Evolutionary conservation across 495 filamentous ascomycete genomes (phyloP).

Genomic region (Hypomontagnella monticulosa): DNA sequence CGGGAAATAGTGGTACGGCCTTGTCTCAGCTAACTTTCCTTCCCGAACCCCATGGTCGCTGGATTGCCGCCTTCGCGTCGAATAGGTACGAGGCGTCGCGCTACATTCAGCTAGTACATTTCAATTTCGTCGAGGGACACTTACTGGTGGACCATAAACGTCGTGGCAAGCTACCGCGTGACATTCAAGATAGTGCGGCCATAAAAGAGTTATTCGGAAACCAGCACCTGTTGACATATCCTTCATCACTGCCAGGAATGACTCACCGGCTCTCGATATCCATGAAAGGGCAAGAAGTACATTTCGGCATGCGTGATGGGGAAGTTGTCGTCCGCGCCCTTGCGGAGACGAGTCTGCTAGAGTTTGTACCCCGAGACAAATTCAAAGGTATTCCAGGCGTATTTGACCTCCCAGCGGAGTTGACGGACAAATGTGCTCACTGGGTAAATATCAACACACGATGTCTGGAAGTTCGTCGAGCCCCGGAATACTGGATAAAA

Average conservation of each 20-base stretch:
- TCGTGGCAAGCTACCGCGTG: conserved; percentile 52
- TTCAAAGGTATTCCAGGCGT: conserved; percentile 32
- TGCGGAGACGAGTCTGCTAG: conserved; percentile 27
- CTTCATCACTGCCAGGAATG: conserved; percentile 59
- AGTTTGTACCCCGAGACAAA: conserved; percentile 47
- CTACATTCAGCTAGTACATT: conserved; percentile 48
- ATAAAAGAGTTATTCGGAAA: conserved; percentile 60
- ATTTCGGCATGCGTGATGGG: conserved; percentile 57
- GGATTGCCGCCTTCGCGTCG: conserved; percentile 42
- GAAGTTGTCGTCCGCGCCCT: conserved; percentile 52
- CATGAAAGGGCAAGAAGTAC: conserved; percentile 51
- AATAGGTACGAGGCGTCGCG: not conserved
- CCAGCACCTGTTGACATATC: conserved; percentile 57
- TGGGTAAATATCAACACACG: conserved; percentile 64
- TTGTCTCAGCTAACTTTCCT: conserved; percentile 40
- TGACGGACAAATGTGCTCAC: conserved; percentile 63
- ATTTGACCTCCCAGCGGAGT: conserved; percentile 61
- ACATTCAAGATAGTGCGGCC: conserved; percentile 47
- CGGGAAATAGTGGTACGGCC: not conserved
- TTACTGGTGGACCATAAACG: conserved; percentile 60
- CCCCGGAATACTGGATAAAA: conserved; percentile 53
- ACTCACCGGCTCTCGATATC: conserved; percentile 48
- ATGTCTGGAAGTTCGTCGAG: conserved; percentile 62
- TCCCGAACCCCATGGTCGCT: conserved; percentile 40
- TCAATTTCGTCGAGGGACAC: conserved; percentile 58